phyloP scores from a whole-genome alignment of 805 yeast species.

The Wickerhamomyces mucosus region DNA sequence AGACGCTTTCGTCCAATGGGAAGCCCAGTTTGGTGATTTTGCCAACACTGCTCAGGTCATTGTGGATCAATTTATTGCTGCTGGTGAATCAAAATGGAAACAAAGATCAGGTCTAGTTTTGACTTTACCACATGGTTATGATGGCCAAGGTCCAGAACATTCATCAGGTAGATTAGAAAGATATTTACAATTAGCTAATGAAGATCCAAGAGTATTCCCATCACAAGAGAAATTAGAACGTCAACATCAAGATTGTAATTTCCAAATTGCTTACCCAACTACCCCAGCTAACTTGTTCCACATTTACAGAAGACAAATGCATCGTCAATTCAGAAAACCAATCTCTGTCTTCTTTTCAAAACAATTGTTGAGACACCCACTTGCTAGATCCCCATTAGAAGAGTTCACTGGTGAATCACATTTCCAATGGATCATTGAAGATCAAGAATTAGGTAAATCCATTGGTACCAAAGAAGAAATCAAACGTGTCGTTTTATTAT shows the following conservation, averaged over 20 bases:
- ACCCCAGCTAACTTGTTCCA: conserved; percentile 97
- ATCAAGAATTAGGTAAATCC: conserved; percentile 70
- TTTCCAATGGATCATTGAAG: conserved; percentile 96
- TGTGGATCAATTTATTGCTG: conserved; percentile 91
- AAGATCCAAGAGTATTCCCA: conserved; percentile 94
- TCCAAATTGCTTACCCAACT: conserved; percentile 97
- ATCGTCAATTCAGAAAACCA: conserved; percentile 96
- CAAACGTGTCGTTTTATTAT: conserved; percentile 73
- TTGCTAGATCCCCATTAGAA: conserved; percentile 75
- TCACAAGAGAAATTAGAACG: conserved; percentile 78
- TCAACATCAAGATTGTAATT: conserved; percentile 98
- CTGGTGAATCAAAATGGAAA: conserved; percentile 97
- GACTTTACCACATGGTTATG: conserved; percentile 98
- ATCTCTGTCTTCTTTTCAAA: conserved; percentile 84
- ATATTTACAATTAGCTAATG: conserved; percentile 90
- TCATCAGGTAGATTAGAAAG: conserved; percentile 97
- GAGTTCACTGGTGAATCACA: conserved; percentile 90
- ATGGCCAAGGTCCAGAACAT: conserved; percentile 99
- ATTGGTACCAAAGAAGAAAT: conserved; percentile 75
- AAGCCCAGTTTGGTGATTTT: conserved; percentile 99
- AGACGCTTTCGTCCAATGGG: conserved; percentile 96
- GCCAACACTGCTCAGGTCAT: conserved; percentile 99
- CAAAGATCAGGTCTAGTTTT: conserved; percentile 96
- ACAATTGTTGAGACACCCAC: conserved; percentile 91
- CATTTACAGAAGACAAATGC: conserved; percentile 96